Conservation (phyloP, 2,329 filamentous ascomycete genomes). For the Diaporthe vaccinii region DNA sequence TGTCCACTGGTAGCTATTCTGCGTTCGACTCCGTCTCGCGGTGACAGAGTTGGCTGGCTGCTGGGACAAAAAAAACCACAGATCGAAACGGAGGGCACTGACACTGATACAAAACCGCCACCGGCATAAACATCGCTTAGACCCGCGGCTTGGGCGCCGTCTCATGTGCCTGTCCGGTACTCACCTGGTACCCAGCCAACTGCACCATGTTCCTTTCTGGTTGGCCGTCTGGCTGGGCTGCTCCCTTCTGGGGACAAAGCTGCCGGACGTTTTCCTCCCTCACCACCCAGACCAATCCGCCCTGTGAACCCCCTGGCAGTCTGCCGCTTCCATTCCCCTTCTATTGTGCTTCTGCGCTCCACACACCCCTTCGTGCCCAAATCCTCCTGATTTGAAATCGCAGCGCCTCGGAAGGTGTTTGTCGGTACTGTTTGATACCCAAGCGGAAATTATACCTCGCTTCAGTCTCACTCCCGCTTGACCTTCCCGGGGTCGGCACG, state of each 20-base stretch:
- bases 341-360: constrained; percentile 29
- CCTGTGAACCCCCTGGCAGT: constrained; percentile 1
- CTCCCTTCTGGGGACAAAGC: background rate
- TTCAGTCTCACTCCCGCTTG: constrained; percentile 1
- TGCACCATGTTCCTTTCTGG: constrained; percentile 26
- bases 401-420: background rate
- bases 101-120: constrained; percentile 27
- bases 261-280: constrained; percentile 32
- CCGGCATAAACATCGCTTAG: constrained; percentile 27
- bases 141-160: constrained; percentile 30
- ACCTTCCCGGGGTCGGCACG: background rate
- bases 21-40: constrained; percentile 7
- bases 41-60: constrained; percentile 5
- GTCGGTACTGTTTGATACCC: constrained; percentile 11
- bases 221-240: background rate
- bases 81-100: constrained; percentile 13
- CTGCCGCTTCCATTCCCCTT: constrained; percentile 30
- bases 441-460: constrained; percentile 27
- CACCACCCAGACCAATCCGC: background rate
- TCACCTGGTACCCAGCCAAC: constrained; percentile 14
- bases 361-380: constrained; percentile 15
- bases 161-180: constrained; percentile 29
- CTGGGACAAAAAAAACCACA: background rate
- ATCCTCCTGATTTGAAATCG: constrained; percentile 32
- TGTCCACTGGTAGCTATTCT: constrained; percentile 5